phyloP scores from a whole-genome alignment of 2,329 filamentous ascomycete genomes.

The Chalara sp. region DNA sequence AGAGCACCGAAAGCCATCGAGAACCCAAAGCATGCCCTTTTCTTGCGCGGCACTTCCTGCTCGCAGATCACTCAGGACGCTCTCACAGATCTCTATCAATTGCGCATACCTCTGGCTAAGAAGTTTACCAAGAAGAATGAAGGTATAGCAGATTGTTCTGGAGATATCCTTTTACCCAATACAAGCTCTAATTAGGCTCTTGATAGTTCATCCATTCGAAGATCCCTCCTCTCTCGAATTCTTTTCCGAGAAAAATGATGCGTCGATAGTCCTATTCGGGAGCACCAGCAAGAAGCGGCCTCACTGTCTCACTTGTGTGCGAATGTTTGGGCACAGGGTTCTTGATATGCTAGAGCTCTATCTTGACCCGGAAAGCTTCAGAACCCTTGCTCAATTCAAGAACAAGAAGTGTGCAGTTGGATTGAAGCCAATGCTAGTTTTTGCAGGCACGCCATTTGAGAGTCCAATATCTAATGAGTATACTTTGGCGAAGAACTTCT shows the following conservation, averaged over 20 bases:
- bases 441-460: constrained; percentile 83
- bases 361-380: constrained; percentile 68
- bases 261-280: constrained; percentile 76
- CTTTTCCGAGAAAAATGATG: constrained; percentile 94
- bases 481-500: constrained; percentile 77
- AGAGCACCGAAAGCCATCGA: constrained; percentile 83
- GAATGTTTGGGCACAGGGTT: constrained; percentile 79
- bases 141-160: neutral
- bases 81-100: constrained; percentile 73
- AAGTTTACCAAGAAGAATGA: constrained; percentile 97
- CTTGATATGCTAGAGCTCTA: constrained; percentile 93
- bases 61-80: constrained; percentile 78
- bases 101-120: constrained; percentile 79
- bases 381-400: constrained; percentile 69
- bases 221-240: constrained; percentile 85
- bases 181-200: too few species aligned
- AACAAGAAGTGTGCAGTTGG: constrained; percentile 70
- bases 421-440: constrained; percentile 84
- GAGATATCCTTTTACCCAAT: too few species aligned
- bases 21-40: constrained; percentile 83
- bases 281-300: constrained; percentile 92
- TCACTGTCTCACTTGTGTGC: constrained; percentile 75
- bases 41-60: constrained; percentile 81
- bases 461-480: constrained; percentile 73
- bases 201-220: constrained; percentile 79